Base-by-base conservation (phyloP, 345 rosid species). In the Stellera chamaejasme region DNA sequence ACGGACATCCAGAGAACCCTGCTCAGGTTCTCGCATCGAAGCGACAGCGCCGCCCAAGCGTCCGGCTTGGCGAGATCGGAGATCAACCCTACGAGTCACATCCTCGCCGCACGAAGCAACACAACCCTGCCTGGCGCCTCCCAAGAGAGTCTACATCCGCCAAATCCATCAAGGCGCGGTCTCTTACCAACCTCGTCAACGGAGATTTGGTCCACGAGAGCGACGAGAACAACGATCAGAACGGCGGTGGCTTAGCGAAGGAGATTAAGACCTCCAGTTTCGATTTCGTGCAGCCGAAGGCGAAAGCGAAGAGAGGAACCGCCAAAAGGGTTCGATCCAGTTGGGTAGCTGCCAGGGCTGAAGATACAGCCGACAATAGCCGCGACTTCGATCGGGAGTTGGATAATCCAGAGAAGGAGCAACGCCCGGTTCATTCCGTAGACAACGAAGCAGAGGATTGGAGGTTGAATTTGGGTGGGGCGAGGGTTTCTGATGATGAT, bases 1-100 rank as follows among this genome's bases (percentile, higher is more conserved):
- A 69, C 3, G 25, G 55, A 1, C 70, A 56, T 19, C 16, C 56
- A n/a, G 84, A 77, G 10, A 48, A 55, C 59, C 46, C 69, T 11
- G 76, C 52, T 10, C 67, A 75, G 28, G 61, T 66, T 1, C 69
- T 64, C 59, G 50, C 69, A 51, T 47, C 81, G 7, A 84, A 84
- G 63, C 77, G 91, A 44, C 87, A 81, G 58, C 71, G 91, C 49
- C 73, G 91, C 50, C 91, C 91, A 25, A 84, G 91, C 69, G 91
- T 84, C 43, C 78, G 91, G 42, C 64, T 84, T 10, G 91, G 87
- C 41, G 91, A 84, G 56, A 84, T 84, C 74, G 91, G 91, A 16
- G 81, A 78, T 41, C 81, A 76, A 59, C 55, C 75, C 13, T 68
- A 67, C 45, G 85, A 83, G 8, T 62, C 73, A 36, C 79, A 73